These are phyloP conservation scores for Calonectria leucothoes DNA, from an alignment of 2,329 filamentous ascomycete species.

Conservation along the genomic window DNA sequence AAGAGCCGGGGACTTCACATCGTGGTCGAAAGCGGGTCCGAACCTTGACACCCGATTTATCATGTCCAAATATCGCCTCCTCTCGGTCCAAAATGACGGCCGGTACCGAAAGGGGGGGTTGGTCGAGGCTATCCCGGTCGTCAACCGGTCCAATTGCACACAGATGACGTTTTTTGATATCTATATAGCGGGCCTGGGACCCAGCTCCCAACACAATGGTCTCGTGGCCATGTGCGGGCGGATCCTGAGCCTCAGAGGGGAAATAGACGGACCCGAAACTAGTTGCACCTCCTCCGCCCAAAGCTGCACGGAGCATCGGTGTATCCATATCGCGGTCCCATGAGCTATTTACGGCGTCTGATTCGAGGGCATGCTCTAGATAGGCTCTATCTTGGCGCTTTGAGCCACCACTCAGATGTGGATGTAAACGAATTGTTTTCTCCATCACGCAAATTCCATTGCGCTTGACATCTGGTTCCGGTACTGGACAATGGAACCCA, in stretches of 20 bases:
- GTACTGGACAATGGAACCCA: not conserved
- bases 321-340: not conserved
- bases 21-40: constrained; percentile 33
- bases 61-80: constrained; percentile 24
- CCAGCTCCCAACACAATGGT: constrained; percentile 20
- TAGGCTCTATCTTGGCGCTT: not conserved
- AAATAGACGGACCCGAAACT: constrained; percentile 21
- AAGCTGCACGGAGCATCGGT: constrained; percentile 22
- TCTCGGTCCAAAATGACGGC: constrained; percentile 24
- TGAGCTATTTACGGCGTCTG: constrained; percentile 14
- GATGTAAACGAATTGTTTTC: not conserved
- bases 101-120: constrained; percentile 16
- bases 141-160: constrained; percentile 39
- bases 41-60: constrained; percentile 31
- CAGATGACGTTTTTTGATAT: constrained; percentile 23
- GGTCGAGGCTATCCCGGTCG: constrained; percentile 26
- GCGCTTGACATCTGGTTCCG: not conserved
- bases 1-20: constrained; percentile 31
- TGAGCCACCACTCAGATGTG: not conserved
- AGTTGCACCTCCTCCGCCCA: constrained; percentile 10
- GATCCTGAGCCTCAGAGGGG: constrained; percentile 26
- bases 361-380: not conserved
- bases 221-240: constrained; percentile 15
- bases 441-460: not conserved
- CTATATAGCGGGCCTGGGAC: constrained; percentile 19